Conservation (phyloP, 2,329 filamentous ascomycete species). For the Gyromitra esculenta region DNA sequence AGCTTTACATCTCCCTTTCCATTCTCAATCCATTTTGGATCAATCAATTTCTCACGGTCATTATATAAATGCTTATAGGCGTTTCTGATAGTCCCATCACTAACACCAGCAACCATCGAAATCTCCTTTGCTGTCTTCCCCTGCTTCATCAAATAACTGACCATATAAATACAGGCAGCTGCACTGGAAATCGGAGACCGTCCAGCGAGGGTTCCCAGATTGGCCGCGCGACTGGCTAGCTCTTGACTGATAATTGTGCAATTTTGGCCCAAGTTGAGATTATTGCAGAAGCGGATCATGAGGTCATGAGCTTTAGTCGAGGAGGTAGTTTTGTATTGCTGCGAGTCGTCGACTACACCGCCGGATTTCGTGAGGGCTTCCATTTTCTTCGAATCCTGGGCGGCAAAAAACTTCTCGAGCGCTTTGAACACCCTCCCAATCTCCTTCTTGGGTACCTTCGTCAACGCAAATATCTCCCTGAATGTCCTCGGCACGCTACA, state of each 20-base stretch:
- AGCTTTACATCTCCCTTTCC: slow-evolving; percentile 76
- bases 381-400: slow-evolving; percentile 71
- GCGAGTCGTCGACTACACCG: slow-evolving; percentile 58
- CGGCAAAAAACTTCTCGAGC: slow-evolving; percentile 85
- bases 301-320: slow-evolving; percentile 84
- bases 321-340: slow-evolving; percentile 75
- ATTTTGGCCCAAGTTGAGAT: slow-evolving; percentile 77
- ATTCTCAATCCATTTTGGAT: slow-evolving; percentile 76
- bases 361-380: slow-evolving; percentile 65
- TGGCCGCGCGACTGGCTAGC: slow-evolving; percentile 79
- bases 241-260: slow-evolving; percentile 82
- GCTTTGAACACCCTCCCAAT: slow-evolving; percentile 95
- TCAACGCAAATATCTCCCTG: slow-evolving; percentile 90
- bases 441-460: slow-evolving; percentile 94
- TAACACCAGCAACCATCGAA: slow-evolving; percentile 84
- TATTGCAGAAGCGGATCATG: slow-evolving; percentile 87
- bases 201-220: slow-evolving; percentile 83
- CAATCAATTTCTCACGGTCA: slow-evolving; percentile 77
- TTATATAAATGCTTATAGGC: slow-evolving; percentile 89
- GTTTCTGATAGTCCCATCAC: slow-evolving; percentile 94
- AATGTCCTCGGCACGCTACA: slow-evolving; percentile 88
- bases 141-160: slow-evolving; percentile 83
- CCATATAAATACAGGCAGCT: slow-evolving; percentile 97
- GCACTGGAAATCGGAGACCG: slow-evolving; percentile 93
- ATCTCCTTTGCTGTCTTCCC: slow-evolving; percentile 84